Conservation (phyloP, 176 grass and related monocot genomes). For the Tillandsia fasciculata region DNA sequence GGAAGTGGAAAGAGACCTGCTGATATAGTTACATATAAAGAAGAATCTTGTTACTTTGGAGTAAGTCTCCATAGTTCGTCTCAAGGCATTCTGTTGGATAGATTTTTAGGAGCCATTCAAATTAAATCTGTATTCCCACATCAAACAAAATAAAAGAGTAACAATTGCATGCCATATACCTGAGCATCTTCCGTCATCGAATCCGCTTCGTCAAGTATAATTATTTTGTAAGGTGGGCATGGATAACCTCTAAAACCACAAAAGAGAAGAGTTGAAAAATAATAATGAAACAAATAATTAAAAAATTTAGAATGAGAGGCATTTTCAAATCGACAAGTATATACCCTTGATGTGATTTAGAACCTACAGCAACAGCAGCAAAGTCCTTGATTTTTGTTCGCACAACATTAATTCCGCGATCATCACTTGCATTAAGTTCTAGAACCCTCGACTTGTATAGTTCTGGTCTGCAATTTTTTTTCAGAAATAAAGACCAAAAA, state of each 20-base stretch:
- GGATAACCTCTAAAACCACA: conserved; percentile 57
- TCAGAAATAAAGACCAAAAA: conserved; percentile 11
- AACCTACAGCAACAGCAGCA: conserved; percentile 92
- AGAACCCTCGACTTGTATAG: conserved; percentile 89
- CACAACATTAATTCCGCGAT: conserved; percentile 98
- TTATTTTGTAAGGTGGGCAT: conserved; percentile 97
- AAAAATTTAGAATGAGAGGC: conserved; percentile 21
- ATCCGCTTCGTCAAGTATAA: conserved; percentile 98
- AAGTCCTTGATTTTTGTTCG: conserved; percentile 95
- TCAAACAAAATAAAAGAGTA: conserved; percentile 11
- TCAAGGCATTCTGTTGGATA: conserved; percentile 68
- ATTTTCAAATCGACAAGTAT: conserved; percentile 3
- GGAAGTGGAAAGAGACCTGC: conserved; percentile 52
- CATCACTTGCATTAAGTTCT: conserved; percentile 99
- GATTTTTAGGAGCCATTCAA: not conserved
- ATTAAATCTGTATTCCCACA: not conserved
- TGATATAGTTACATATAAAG: conserved; percentile 99
- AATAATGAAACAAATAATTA: conserved; percentile 10
- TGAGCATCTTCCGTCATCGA: conserved; percentile 99
- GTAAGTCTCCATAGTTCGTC: conserved; percentile 77
- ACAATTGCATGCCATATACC: conserved; percentile 31
- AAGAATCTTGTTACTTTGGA: conserved; percentile 99
- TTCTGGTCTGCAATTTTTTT: conserved; percentile 56
- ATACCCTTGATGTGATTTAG: conserved; percentile 41
- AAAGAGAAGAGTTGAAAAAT: conserved; percentile 1